Evolutionary conservation across 2,329 filamentous ascomycete genomes (phyloP), one percentile per base, ranked within the genome.

Genomic region (Botrytis byssoidea): DNA sequence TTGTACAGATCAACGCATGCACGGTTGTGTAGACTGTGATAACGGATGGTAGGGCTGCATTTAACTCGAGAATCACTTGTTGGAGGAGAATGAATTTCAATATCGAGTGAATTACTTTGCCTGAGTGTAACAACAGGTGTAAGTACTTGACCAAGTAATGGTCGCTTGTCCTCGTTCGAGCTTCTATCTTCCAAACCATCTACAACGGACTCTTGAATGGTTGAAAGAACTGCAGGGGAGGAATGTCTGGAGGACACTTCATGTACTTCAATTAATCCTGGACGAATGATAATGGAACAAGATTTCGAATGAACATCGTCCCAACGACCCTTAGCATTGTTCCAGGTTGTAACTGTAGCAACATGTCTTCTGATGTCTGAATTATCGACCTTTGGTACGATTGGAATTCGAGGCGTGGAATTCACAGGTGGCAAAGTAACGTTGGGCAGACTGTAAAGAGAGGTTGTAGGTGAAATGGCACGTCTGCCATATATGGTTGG

Each of bases 51-150:
- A 22, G 90, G 91, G 69, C 91, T 88, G 80, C 84, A 88, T 74
- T 86, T 88, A 73, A 97, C 87, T 78, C 89, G 89, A 8, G 92
- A 94, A 75, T 92, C 89, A 48, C 86, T 81, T 10, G 92, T 92
- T 40, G 95, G 92, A 1, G 93, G 93, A 10, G 95, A 98, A 68
- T 94, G 92, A 76, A 99, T 93, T 77, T 97, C 96, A 71, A 99
- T 93, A 81, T 99, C 96, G 46, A 99, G 89, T 5, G 93, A 93
- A 35, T 94, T 99, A 79, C 95, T 96, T 79, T 95, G 92, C 76
- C 95, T 90, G 75, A 98, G 90, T 77, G 95, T 92, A 12, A 98
- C 95, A 55, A 97, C 86, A 0, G 96, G 96, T 0, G 95, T 98
- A 60, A 99, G 89, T 80, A 97, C 94, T 48, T 98, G 88, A 9